phyloP scores from a whole-genome alignment of 495 filamentous ascomycete species.

The Cryomyces antarcticus region DNA sequence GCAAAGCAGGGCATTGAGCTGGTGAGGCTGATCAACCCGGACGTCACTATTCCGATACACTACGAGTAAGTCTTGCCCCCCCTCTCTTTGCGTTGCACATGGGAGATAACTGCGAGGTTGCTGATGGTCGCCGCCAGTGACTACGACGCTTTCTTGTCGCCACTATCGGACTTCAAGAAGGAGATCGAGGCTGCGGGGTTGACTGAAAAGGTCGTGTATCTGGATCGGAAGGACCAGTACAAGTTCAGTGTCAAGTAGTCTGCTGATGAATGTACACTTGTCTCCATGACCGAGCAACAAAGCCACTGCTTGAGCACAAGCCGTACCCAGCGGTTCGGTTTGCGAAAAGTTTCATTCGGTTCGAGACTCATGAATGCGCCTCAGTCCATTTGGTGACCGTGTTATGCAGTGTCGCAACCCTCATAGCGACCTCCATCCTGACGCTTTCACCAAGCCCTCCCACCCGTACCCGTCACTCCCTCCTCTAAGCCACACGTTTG shows the following conservation, averaged over 20 bases:
- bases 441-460: neutral
- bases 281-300: no score
- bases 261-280: neutral
- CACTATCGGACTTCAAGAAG: conserved; percentile 38
- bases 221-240: conserved; percentile 40
- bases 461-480: neutral
- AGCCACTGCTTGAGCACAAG: no score
- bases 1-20: conserved; percentile 39
- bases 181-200: conserved; percentile 31
- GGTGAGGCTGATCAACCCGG: conserved; percentile 37
- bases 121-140: conserved; percentile 19
- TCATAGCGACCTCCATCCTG: neutral
- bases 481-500: conserved; percentile 15
- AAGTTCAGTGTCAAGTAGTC: conserved; percentile 25
- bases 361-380: no score
- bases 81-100: neutral
- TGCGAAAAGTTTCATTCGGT: no score
- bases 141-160: conserved; percentile 40
- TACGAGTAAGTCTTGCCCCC: conserved; percentile 26
- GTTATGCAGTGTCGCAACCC: neutral
- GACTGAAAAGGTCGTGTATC: conserved; percentile 33
- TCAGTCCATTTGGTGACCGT: no score
- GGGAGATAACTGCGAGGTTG: neutral
- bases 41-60: conserved; percentile 48
- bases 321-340: no score